Base-by-base conservation (phyloP, 257 asterid genomes). In the Lithospermum erythrorhizon region DNA sequence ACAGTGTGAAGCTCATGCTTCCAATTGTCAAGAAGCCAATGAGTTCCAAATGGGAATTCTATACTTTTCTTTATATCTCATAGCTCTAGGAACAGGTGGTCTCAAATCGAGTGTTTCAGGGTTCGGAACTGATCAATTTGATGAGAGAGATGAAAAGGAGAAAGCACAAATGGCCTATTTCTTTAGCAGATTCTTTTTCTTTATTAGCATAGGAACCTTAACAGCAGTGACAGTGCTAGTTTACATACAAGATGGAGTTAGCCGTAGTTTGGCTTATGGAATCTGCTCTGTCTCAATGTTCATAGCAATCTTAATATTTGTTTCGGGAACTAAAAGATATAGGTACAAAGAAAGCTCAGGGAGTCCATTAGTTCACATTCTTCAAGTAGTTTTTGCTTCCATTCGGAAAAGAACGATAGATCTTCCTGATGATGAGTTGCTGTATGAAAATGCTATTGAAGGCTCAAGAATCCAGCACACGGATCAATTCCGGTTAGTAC, bases 41-140 rank as follows among this genome's bases (percentile, higher is more conserved):
- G 24, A 53, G 15, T 63, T 58, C 37, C 86, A 80, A 63, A 75
- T 80, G 74, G 62, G 59, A n/a, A 53, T 68, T 23, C 53, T 77
- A 8, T 74, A 68, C 53, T 45, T 62, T 37, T 62, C 78, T 29
- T 61, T 77, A 9, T 77, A 74, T 45, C 66, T 74, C 0, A 77
- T 75, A 25, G 86, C 86, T 51, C 6, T 75, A 6, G 83, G 77
- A 22, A 80, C 81, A 0, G 86, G 86, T 16, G 83, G 83, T 4
- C 58, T 78, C 17, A 71, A 74, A 58, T 72, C 81, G 14, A 77
- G 81, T 20, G 75, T 80, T 13, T 80, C 79, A 1, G 83, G 79
- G 17, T 80, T 80, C 57, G 75, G 83, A 2, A 71, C 80, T 0
- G 80, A 78, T 55, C 83, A 74, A 29, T 74, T 78, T 8, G 83